Conservation (phyloP, 2,329 filamentous ascomycete genomes). For the Xylariales sp. region DNA sequence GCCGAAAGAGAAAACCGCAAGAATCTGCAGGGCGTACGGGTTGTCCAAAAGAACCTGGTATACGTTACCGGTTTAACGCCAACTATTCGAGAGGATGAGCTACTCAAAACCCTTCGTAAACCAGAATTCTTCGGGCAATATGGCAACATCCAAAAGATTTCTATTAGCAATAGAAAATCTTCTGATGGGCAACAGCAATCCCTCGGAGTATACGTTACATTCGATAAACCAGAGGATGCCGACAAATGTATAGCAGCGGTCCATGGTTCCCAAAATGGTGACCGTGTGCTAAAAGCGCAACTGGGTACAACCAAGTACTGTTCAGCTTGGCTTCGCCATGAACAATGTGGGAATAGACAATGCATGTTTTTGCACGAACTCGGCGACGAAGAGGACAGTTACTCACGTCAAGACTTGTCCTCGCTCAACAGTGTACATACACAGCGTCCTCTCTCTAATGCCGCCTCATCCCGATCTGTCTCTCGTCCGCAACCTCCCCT, state of each 20-base stretch:
- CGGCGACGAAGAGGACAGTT: conserved; percentile 97
- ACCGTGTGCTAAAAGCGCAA: conserved; percentile 82
- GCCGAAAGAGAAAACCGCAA: conserved; percentile 96
- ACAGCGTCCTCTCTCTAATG: conserved; percentile 71
- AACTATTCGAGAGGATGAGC: conserved; percentile 89
- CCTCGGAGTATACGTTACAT: conserved; percentile 98
- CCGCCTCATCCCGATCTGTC: conserved; percentile 60
- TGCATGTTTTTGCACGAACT: conserved; percentile 99
- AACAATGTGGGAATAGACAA: conserved; percentile 92
- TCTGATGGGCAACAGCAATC: conserved; percentile 82
- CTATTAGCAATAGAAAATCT: conserved; percentile 94
- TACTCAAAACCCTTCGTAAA: conserved; percentile 89
- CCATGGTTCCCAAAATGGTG: conserved; percentile 91
- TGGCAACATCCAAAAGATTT: conserved; percentile 97
- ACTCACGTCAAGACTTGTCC: conserved; percentile 91
- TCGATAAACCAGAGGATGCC: conserved; percentile 90
- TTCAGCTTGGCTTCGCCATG: conserved; percentile 93
- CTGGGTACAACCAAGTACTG: conserved; percentile 97
- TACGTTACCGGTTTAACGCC: conserved; percentile 97
- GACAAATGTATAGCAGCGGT: conserved; percentile 90
- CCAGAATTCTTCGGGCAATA: conserved; percentile 98
- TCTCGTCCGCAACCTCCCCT: conserved; percentile 62
- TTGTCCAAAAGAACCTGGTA: conserved; percentile 98
- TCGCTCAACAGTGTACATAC: conserved; percentile 92
- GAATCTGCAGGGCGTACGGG: conserved; percentile 92